Percentiles rank a stretch among this genome's conserved stretches.
These are phyloP conservation scores for Metschnikowia noctiluminum DNA, from an alignment of 805 yeast species.

Conservation along the genomic window DNA sequence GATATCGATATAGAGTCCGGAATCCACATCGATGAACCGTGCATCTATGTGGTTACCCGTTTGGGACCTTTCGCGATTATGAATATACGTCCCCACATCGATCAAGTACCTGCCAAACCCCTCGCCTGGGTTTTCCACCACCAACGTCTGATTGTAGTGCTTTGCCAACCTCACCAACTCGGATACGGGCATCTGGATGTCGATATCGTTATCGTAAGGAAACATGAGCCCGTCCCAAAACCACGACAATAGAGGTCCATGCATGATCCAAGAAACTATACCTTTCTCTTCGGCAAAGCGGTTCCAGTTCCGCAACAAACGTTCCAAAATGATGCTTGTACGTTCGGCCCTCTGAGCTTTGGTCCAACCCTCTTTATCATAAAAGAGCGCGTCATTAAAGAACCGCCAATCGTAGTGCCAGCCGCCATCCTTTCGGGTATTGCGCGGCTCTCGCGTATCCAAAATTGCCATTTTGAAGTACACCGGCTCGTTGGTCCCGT, in stretches of 20 bases:
- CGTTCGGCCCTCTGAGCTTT: conserved; percentile 20
- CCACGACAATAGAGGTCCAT: conserved; percentile 18
- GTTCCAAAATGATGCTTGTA: conserved; percentile 17
- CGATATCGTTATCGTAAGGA: conserved; percentile 16
- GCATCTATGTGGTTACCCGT: conserved; percentile 17
- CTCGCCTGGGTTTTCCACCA: conserved; percentile 13
- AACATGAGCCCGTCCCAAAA: conserved; percentile 19
- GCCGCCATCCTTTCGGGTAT: conserved; percentile 38
- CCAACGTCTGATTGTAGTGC: conserved; percentile 15
- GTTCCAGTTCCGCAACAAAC: conserved; percentile 15
- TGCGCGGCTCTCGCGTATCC: conserved; percentile 24
- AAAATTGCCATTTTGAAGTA: conserved; percentile 35
- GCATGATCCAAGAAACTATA: conserved; percentile 17
- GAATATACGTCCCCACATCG: conserved; percentile 18
- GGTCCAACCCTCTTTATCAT: conserved; percentile 30
- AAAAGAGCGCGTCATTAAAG: conserved; percentile 54
- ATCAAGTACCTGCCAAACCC: conserved; percentile 20
- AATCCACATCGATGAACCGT: conserved; percentile 16
- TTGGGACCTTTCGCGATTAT: conserved; percentile 11
- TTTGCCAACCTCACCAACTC: conserved; percentile 11
- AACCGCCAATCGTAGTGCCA: conserved; percentile 62
- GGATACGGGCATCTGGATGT: conserved; percentile 16
- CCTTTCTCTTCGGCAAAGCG: conserved; percentile 14
- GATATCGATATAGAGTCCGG: conserved; percentile 17
- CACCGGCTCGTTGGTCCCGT: not conserved